Evolutionary conservation across 2,329 filamentous ascomycete genomes (phyloP).

Genomic region (Neocucurbitaria cava): DNA sequence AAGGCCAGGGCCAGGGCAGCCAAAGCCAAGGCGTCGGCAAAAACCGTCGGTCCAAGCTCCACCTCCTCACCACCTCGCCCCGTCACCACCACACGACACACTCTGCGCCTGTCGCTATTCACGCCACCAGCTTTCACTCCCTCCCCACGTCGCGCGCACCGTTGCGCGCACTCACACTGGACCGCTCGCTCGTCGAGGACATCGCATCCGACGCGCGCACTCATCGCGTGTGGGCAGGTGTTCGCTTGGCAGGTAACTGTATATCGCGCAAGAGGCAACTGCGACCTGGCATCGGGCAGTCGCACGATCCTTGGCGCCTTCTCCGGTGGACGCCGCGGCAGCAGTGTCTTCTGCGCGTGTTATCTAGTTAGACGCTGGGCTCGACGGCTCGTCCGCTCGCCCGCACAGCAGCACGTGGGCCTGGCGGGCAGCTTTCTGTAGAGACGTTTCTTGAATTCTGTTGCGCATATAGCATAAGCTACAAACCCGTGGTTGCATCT

Average conservation of each 20-base stretch:
- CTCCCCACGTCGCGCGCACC: conserved; percentile 13
- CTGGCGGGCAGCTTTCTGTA: conserved; percentile 39
- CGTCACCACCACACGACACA: conserved; percentile 38
- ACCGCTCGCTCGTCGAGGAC: conserved; percentile 1
- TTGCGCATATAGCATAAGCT: conserved; percentile 44
- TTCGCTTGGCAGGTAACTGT: conserved; percentile 20
- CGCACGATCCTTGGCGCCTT: conserved; percentile 26
- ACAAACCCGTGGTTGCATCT: conserved; percentile 35
- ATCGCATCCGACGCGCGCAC: conserved; percentile 13
- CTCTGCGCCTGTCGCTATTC: conserved; percentile 19
- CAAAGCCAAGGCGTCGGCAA: conserved; percentile 27
- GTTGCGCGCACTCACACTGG: conserved; percentile 14
- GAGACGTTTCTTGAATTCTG: conserved; percentile 46
- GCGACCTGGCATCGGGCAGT: conserved; percentile 24
- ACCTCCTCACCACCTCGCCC: conserved; percentile 36
- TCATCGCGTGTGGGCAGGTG: conserved; percentile 21
- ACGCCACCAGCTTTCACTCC: conserved; percentile 19
- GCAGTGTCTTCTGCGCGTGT: conserved; percentile 23
- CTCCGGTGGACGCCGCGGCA: conserved; percentile 21
- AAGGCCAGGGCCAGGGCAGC: conserved; percentile 4
- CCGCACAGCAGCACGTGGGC: conserved; percentile 26
- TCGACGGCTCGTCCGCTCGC: conserved; percentile 24
- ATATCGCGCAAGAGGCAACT: conserved; percentile 28
- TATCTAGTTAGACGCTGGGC: conserved; percentile 36
- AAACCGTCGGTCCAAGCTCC: conserved; percentile 31